Percentiles rank a stretch among this genome's conserved stretches.
Conservation (phyloP, 169 alveolate genomes). For the Babesia divergens region DNA sequence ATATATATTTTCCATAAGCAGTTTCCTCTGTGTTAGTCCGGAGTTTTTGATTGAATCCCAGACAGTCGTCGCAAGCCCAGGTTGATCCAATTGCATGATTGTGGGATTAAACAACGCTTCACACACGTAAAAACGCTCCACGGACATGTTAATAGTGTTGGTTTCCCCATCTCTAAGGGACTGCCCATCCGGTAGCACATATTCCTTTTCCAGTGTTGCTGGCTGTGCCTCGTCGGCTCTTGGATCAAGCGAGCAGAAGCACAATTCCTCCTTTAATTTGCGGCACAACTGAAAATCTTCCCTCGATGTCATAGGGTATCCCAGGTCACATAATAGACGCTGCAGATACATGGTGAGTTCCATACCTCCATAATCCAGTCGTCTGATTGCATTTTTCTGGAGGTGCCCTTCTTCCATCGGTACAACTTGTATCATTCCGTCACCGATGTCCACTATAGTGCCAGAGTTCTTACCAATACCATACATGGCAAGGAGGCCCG, state of each 20-base stretch:
- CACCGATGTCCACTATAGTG: conserved; percentile 84
- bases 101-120: conserved; percentile 81
- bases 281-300: conserved; percentile 73
- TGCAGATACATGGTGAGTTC: conserved; percentile 83
- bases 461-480: conserved; percentile 86
- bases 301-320: conserved; percentile 76
- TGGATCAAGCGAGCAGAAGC: conserved; percentile 82
- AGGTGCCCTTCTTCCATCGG: conserved; percentile 87
- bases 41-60: conserved; percentile 68
- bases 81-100: conserved; percentile 55
- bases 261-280: conserved; percentile 77
- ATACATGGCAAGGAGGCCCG: conserved; percentile 84
- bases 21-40: conserved; percentile 63
- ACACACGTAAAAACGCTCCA: conserved; percentile 82
- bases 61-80: conserved; percentile 61
- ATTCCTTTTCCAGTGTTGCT: conserved; percentile 56
- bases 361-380: conserved; percentile 83
- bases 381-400: conserved; percentile 74
- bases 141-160: conserved; percentile 69
- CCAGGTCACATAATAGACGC: conserved; percentile 75
- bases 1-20: conserved; percentile 61
- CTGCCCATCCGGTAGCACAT: conserved; percentile 83
- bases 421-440: conserved; percentile 83
- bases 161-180: conserved; percentile 79
- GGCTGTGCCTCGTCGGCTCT: conserved; percentile 71